Evolutionary conservation across 345 rosid genomes (phyloP), one percentile per base, ranked within the genome.

Genomic region (Euclidium syriacum): DNA sequence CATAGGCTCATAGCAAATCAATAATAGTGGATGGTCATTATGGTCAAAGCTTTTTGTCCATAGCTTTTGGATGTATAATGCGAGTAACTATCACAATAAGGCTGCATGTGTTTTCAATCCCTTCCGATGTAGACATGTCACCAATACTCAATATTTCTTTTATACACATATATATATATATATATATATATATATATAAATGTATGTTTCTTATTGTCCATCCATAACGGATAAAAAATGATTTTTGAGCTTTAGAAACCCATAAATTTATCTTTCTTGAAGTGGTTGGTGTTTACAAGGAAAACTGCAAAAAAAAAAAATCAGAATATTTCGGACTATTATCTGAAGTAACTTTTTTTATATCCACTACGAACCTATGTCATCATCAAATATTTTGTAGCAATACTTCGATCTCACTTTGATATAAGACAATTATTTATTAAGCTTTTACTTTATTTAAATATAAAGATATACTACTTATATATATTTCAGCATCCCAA

Each of bases 1-100:
- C 70, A 40, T 40, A 32, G 17, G 64, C 70, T 71, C 70, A 40
- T 58, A 64, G 71, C 65, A 71, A 64, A 71, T 64, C 71, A 71
- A 71, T 64, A 57, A 64, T 71, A 64, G 65, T 64, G 61, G 52
- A 64, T 56, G 59, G 65, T 35, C 35, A 43, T 33, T 38, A 34
- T 52, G 67, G 73, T 48, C 75, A 71, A 71, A 64, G 48, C 49
- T 19, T 57, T 71, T 57, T 64, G 66, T 57, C 75, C 55, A 57
- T 64, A 41, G 61, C 61, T 57, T 71, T 71, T 41, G 59, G 54
- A 41, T 64, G 47, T 42, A 49, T 64, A 71, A 50, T 71, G 60
- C 70, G 65, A 48, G 59, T 71, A 55, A 62, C 64, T 64, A 33
- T 71, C 70, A 32, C 46, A 40, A 35, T 41, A 71, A 71, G 75